Percentiles rank a stretch among this genome's conserved stretches.
These are phyloP conservation scores for Kwoniella dendrophila DNA, from an alignment of 768 basidiomycete genomes.

Conservation along the genomic window DNA sequence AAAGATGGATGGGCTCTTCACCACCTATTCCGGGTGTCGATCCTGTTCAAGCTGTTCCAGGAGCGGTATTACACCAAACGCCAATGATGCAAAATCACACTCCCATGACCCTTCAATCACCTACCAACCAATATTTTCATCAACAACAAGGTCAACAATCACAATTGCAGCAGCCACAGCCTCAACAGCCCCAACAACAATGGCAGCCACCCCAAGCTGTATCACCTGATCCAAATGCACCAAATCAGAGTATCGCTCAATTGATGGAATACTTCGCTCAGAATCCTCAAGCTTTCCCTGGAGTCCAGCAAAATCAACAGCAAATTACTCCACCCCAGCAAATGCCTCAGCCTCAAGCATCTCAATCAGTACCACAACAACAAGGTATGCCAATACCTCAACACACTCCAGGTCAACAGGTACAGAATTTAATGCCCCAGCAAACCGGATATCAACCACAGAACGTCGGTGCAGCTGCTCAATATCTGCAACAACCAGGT, in stretches of 20 bases:
- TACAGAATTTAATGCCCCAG: not conserved
- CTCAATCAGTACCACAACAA: slow-evolving; percentile 5
- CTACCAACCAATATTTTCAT: slow-evolving; percentile 16
- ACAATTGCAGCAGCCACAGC: slow-evolving; percentile 12
- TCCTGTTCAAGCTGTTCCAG: slow-evolving; percentile 41
- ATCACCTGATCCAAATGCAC: slow-evolving; percentile 10
- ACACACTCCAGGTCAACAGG: slow-evolving; percentile 1
- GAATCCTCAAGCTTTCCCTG: slow-evolving; percentile 19
- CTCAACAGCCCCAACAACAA: slow-evolving; percentile 12
- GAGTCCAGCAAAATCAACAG: slow-evolving; percentile 19
- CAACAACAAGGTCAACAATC: slow-evolving; percentile 17
- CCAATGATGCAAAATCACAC: slow-evolving; percentile 26
- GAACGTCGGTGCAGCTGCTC: not conserved
- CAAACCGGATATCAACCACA: not conserved
- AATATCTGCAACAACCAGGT: not conserved
- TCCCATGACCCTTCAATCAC: slow-evolving; percentile 6
- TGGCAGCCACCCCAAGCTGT: not conserved
- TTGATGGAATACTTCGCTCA: slow-evolving; percentile 25
- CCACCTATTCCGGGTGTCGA: slow-evolving; percentile 53
- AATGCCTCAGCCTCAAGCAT: slow-evolving; percentile 1
- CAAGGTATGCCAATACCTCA: not conserved
- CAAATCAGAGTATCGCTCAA: slow-evolving; percentile 18
- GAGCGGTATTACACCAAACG: slow-evolving; percentile 38
- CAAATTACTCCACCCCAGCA: slow-evolving; percentile 9
- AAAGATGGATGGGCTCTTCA: slow-evolving; percentile 51